Evolutionary conservation across 208 protist species (phyloP).

Genomic region (Naegleria gruberi): DNA sequence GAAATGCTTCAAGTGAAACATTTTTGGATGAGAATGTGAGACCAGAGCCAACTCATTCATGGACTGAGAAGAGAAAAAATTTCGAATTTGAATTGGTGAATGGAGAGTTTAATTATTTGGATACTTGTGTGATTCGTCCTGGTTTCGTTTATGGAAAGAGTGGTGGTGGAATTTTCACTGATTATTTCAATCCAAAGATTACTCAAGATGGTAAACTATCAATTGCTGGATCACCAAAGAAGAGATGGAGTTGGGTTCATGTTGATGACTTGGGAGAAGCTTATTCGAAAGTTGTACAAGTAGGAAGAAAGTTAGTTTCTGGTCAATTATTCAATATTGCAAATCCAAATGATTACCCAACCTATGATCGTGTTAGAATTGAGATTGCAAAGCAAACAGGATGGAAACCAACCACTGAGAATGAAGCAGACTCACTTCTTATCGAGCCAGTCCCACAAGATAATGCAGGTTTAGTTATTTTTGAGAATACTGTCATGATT

Average conservation of each 20-base stretch:
- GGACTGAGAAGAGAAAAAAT: not conserved
- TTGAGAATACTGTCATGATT: not conserved
- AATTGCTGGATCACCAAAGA: not conserved
- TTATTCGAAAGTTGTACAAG: not conserved
- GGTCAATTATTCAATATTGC: not conserved
- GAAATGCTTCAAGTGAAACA: not conserved
- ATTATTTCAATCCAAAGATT: not conserved
- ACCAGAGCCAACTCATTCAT: not conserved
- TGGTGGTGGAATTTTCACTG: not conserved
- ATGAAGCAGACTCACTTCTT: not conserved
- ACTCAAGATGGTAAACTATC: not conserved
- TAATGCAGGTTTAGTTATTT: not conserved
- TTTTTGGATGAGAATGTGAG: not conserved
- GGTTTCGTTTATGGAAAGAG: not conserved
- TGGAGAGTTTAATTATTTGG: not conserved
- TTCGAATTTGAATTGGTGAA: not conserved
- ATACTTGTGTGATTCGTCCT: not conserved
- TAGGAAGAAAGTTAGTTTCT: not conserved
- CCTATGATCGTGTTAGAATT: not conserved
- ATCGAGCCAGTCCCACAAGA: not conserved
- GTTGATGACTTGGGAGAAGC: conserved; percentile 8
- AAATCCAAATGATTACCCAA: not conserved
- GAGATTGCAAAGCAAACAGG: not conserved
- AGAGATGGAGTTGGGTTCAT: conserved; percentile 12
- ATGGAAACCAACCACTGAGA: not conserved